Percentiles rank a stretch among this genome's conserved stretches.
phyloP scores from a whole-genome alignment of 129 eudicot genomes.

The Kitagawia praeruptora region DNA sequence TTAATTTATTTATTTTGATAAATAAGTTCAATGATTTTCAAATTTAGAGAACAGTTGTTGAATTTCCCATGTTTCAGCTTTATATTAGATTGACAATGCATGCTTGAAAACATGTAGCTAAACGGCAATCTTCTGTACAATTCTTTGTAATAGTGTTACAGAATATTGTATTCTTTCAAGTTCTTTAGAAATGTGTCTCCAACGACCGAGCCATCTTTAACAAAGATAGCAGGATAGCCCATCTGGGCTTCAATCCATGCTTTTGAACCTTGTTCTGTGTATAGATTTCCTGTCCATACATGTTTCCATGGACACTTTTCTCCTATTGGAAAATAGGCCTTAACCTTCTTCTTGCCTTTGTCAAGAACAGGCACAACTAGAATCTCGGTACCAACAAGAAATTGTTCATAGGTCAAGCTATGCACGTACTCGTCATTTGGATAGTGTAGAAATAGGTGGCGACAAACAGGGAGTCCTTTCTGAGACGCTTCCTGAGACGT shows the following conservation, averaged over 20 bases:
- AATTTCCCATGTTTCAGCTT: no score
- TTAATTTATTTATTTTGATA: neutral
- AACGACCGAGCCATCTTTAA: constrained; percentile 58
- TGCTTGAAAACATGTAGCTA: neutral
- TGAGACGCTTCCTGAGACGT: constrained; percentile 71
- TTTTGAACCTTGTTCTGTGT: constrained; percentile 53
- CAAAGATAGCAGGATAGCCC: constrained; percentile 88
- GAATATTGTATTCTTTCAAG: constrained; percentile 43
- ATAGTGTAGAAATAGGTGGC: constrained; percentile 94
- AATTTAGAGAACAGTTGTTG: neutral
- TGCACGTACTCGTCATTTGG: constrained; percentile 80
- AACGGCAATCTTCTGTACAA: neutral
- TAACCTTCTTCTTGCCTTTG: constrained; percentile 57
- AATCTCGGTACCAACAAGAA: constrained; percentile 83
- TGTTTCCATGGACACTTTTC: constrained; percentile 74
- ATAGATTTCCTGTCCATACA: constrained; percentile 77
- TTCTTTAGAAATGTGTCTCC: constrained; percentile 65
- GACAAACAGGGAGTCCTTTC: constrained; percentile 91
- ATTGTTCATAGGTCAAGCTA: constrained; percentile 70
- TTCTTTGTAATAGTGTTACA: constrained; percentile 16
- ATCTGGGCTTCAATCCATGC: constrained; percentile 67
- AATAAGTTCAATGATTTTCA: neutral
- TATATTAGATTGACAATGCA: neutral
- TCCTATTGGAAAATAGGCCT: constrained; percentile 85
- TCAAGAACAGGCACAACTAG: constrained; percentile 93